A percentile compares a stretch with the other conserved stretches of the same genome.
These are phyloP conservation scores for Histomonas meleagridis DNA, from an alignment of 208 protist genomes.

Conservation along the genomic window DNA sequence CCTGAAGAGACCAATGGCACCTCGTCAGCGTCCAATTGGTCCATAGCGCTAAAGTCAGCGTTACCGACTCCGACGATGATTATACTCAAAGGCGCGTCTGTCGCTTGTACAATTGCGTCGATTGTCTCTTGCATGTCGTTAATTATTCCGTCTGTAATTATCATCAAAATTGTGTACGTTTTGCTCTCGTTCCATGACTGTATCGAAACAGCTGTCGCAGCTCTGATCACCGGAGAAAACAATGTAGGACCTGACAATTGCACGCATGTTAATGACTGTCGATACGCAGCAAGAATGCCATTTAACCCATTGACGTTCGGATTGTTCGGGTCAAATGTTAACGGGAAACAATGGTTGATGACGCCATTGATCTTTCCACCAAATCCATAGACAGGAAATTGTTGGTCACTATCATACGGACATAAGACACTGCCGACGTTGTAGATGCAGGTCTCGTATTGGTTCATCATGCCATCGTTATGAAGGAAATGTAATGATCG, in stretches of 20 bases:
- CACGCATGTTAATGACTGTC: not conserved
- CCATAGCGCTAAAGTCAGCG: slow-evolving; percentile 39
- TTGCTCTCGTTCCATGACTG: not conserved
- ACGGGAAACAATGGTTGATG: slow-evolving; percentile 36
- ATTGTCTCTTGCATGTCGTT: slow-evolving; percentile 40
- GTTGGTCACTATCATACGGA: slow-evolving; percentile 46
- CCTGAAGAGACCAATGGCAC: not conserved
- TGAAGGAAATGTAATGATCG: not conserved
- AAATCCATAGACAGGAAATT: slow-evolving; percentile 46
- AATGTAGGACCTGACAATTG: slow-evolving; percentile 38
- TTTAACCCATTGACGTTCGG: slow-evolving; percentile 38
- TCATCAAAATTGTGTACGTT: slow-evolving; percentile 39
- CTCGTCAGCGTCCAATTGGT: slow-evolving; percentile 33
- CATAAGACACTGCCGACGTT: slow-evolving; percentile 38
- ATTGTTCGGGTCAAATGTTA: slow-evolving; percentile 32
- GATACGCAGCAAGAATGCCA: slow-evolving; percentile 34
- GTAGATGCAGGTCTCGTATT: slow-evolving; percentile 38
- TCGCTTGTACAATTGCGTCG: not conserved
- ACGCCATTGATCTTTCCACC: slow-evolving; percentile 30
- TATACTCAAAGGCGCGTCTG: slow-evolving; percentile 36
- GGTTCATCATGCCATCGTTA: not conserved
- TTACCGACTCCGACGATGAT: slow-evolving; percentile 48
- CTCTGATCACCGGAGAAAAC: slow-evolving; percentile 32
- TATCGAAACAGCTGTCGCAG: not conserved
- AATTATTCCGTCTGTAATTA: slow-evolving; percentile 43